These are phyloP conservation scores for Globisporangium abappressorium DNA, from an alignment of 352 stramenopile species.

Conservation along the genomic window DNA sequence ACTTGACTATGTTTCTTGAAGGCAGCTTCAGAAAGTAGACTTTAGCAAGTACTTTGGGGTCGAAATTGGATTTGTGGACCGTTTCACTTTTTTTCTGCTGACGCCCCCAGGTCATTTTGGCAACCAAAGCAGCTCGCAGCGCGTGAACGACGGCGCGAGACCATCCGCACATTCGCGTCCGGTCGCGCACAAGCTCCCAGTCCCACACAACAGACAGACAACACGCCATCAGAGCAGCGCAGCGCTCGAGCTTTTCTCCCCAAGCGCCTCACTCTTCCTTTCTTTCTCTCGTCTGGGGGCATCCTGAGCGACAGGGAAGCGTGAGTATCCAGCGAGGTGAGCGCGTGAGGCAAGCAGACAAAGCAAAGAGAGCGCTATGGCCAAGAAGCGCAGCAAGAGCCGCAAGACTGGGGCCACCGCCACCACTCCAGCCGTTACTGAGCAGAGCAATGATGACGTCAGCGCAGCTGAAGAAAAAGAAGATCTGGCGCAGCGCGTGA, in stretches of 20 bases:
- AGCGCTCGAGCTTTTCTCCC: background rate
- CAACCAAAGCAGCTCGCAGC: background rate
- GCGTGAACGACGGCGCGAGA: constrained; percentile 1
- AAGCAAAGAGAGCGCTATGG: background rate
- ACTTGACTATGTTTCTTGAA: background rate
- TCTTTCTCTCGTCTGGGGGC: background rate
- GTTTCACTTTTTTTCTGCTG: background rate
- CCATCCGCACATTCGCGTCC: constrained; percentile 3
- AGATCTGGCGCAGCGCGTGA: constrained; percentile 1
- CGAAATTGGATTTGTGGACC: background rate
- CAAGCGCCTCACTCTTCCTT: background rate
- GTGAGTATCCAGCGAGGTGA: background rate
- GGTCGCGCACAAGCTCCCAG: background rate
- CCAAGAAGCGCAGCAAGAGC: constrained; percentile 14
- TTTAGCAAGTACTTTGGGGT: background rate
- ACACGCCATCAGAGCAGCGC: background rate
- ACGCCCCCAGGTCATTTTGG: background rate
- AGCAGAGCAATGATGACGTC: background rate
- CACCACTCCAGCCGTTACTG: too few species aligned
- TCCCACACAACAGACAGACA: background rate
- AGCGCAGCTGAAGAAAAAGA: background rate
- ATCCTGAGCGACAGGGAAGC: background rate
- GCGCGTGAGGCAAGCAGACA: background rate
- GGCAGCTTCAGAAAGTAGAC: background rate
- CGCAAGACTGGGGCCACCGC: background rate